Percentiles rank a stretch among this genome's conserved stretches.
phyloP scores from a whole-genome alignment of 192 early-diverging fungal species.

The Dispira parvispora region DNA sequence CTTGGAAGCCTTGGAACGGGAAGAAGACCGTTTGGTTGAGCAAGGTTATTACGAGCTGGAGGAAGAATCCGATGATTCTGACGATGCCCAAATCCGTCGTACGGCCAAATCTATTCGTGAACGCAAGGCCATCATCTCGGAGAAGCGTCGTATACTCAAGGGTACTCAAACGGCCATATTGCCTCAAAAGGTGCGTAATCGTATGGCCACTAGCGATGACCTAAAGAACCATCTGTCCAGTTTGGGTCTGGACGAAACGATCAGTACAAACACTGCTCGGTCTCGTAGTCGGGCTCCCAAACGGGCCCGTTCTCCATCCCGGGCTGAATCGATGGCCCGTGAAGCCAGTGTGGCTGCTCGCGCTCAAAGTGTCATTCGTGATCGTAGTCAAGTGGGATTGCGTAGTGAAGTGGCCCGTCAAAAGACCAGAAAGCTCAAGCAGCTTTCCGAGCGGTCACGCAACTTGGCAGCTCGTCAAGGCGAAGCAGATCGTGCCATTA shows the following conservation, averaged over 20 bases:
- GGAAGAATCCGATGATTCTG: conserved; percentile 53
- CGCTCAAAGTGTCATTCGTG: conserved; percentile 33
- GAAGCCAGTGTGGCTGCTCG: conserved; percentile 42
- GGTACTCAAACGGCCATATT: conserved; percentile 63
- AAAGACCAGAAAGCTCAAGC: conserved; percentile 61
- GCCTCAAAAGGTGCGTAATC: conserved; percentile 38
- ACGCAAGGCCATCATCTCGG: conserved; percentile 68
- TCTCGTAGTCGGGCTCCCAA: conserved; percentile 46
- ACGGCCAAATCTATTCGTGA: conserved; percentile 68
- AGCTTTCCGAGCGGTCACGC: conserved; percentile 48
- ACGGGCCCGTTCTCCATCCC: conserved; percentile 55
- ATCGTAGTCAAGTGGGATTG: conserved; percentile 62
- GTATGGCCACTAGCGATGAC: conserved; percentile 27
- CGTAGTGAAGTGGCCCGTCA: conserved; percentile 27
- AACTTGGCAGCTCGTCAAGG: conserved; percentile 68
- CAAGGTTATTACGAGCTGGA: conserved; percentile 87
- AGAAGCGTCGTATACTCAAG: conserved; percentile 55
- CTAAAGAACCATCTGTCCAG: conserved; percentile 54
- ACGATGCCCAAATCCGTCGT: conserved; percentile 58
- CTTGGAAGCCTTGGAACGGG: conserved; percentile 85
- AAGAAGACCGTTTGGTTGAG: conserved; percentile 87
- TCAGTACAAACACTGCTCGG: conserved; percentile 29
- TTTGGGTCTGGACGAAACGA: conserved; percentile 53
- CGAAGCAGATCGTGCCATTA: conserved; percentile 89
- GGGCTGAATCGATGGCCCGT: conserved; percentile 45